Evolutionary conservation across 352 stramenopile species (phyloP).

Genomic region (Pythium dissimile): DNA sequence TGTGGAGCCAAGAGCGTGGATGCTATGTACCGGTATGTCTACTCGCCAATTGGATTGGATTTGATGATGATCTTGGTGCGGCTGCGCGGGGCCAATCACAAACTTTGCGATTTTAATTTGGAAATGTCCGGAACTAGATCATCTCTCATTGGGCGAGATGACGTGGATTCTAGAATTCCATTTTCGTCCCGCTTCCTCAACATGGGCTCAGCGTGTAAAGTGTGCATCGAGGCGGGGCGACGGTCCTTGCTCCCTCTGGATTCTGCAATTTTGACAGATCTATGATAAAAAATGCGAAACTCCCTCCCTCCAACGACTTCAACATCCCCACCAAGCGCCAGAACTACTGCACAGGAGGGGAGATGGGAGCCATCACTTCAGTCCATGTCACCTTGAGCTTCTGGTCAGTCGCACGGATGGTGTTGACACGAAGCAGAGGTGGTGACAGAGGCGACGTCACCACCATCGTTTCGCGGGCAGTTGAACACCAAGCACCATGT

Average conservation of each 20-base stretch:
- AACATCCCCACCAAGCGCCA: slow-evolving; percentile 9
- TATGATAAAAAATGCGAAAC: too few species aligned
- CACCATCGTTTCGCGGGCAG: background rate
- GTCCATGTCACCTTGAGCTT: background rate
- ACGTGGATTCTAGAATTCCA: too few species aligned
- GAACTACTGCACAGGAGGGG: too few species aligned
- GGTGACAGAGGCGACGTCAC: slow-evolving; percentile 18
- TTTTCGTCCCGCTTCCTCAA: too few species aligned
- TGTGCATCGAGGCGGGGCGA: background rate
- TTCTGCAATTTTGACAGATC: slow-evolving; percentile 12
- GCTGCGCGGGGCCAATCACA: background rate
- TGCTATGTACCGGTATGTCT: too few species aligned
- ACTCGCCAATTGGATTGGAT: too few species aligned
- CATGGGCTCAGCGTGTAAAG: too few species aligned
- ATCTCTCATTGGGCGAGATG: background rate
- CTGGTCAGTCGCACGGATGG: background rate
- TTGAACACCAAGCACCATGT: slow-evolving; percentile 10
- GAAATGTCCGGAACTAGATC: too few species aligned
- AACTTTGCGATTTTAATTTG: too few species aligned
- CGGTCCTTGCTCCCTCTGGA: background rate
- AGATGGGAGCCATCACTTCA: too few species aligned
- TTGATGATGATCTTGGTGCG: background rate
- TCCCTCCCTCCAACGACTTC: too few species aligned
- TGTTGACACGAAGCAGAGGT: slow-evolving; percentile 5
- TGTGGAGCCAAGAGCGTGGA: too few species aligned